Evolutionary conservation across 176 grass and related monocot genomes (phyloP), one percentile per base, ranked within the genome.

Genomic region (Carex pumila): DNA sequence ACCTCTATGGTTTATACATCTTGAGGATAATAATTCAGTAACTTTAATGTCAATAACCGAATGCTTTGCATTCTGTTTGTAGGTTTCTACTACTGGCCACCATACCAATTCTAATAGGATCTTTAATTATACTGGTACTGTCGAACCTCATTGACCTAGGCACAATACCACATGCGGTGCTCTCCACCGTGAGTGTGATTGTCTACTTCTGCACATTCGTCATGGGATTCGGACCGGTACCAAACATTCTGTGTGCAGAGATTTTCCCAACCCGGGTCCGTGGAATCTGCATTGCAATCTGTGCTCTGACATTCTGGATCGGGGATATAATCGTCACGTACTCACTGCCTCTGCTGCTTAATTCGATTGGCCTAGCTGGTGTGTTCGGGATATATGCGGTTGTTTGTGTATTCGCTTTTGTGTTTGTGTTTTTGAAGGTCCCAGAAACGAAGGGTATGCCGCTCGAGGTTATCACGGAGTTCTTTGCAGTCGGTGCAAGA

Each of bases 391-490:
- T 94, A 62, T 97, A 97, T 22, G 92, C 92, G 10, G 19, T 88
- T 15, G 94, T 97, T 59, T 97, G 94, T 17, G 14, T 84, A 3
- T 58, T 97, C 0, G 81, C 94, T 55, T 85, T 97, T 19, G 86
- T 71, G 62, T 97, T 97, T 14, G 94, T 97, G 63, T 97, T 73
- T 79, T 64, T 94, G 41, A 94, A 92, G 87, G 94, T 97, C 17
- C 94, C 94, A 1, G 94, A 97, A 82, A 97, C 94, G 0, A 97
- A 94, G 57, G 91, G 94, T 53, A 97, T 97, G 94, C 94, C 94
- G 3, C 94, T 97, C 4, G 94, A 97, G 83, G 91, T 97, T 60
- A 97, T 97, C 65, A 89, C 90, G 0, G 94, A 97, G 69, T 97
- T 97, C 84, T 97, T 97, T 41, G 85, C 91, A 0, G 86, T 97